These are phyloP conservation scores for Pseudozyma thailandica DNA, from an alignment of 1,284 basidiomycete genomes.

Conservation along the genomic window DNA sequence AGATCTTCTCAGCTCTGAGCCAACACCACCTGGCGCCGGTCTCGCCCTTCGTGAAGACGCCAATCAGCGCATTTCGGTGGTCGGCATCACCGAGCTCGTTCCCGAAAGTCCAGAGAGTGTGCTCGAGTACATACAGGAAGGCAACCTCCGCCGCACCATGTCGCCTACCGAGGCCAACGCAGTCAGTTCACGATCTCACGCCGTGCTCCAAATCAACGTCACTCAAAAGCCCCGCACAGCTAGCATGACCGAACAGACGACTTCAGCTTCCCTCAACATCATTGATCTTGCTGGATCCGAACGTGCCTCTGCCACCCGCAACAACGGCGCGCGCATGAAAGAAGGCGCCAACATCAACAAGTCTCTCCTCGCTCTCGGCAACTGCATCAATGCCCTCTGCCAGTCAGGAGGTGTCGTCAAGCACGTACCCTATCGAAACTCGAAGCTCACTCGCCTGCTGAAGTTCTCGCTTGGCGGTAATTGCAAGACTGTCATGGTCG, in stretches of 20 bases:
- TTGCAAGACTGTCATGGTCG: conserved; percentile 68
- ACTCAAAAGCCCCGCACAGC: conserved; percentile 65
- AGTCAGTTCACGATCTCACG: conserved; percentile 64
- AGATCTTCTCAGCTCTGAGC: conserved; percentile 61
- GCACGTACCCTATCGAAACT: conserved; percentile 67
- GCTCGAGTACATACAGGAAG: conserved; percentile 65
- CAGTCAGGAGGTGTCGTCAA: conserved; percentile 53
- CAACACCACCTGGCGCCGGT: conserved; percentile 63
- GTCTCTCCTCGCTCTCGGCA: conserved; percentile 66
- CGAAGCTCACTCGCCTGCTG: conserved; percentile 66
- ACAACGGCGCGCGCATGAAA: conserved; percentile 68
- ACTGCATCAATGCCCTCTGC: conserved; percentile 68
- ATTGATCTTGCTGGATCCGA: conserved; percentile 67
- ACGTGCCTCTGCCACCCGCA: conserved; percentile 65
- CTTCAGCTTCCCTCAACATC: conserved; percentile 66
- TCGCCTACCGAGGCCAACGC: conserved; percentile 67
- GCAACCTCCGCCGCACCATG: conserved; percentile 65
- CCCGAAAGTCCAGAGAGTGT: conserved; percentile 64
- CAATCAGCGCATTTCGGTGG: conserved; percentile 65
- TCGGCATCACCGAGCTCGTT: conserved; percentile 66
- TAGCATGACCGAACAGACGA: conserved; percentile 61
- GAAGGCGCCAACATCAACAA: conserved; percentile 69
- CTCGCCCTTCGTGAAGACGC: conserved; percentile 64
- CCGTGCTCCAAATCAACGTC: conserved; percentile 67
- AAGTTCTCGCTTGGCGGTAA: conserved; percentile 68